A percentile compares a stretch with the other conserved stretches of the same genome.
These are phyloP conservation scores for Moniliophthora roreri DNA, from an alignment of 1,284 basidiomycete species.

Conservation along the genomic window DNA sequence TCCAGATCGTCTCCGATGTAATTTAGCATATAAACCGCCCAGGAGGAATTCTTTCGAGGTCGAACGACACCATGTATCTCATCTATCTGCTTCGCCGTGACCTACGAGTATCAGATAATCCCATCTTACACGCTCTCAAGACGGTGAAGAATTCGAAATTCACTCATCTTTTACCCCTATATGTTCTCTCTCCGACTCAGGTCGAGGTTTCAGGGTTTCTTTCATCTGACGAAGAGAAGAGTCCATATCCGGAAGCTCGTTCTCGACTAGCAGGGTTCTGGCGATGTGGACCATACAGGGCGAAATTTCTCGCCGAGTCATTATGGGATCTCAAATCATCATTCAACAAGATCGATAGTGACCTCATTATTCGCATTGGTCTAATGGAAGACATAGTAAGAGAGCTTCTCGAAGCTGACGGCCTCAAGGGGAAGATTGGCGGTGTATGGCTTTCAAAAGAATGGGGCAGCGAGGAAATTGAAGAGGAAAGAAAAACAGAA, in stretches of 20 bases:
- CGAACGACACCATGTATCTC: slow-evolving; percentile 3
- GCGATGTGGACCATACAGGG: slow-evolving; percentile 40
- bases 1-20: neutral
- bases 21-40: no score
- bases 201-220: slow-evolving; percentile 47
- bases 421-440: slow-evolving; percentile 33
- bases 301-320: slow-evolving; percentile 43
- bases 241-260: slow-evolving; percentile 25
- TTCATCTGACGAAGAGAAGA: slow-evolving; percentile 28
- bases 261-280: slow-evolving; percentile 43
- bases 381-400: slow-evolving; percentile 38
- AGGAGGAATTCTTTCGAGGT: neutral
- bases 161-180: slow-evolving; percentile 50
- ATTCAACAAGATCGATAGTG: slow-evolving; percentile 36
- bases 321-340: slow-evolving; percentile 43
- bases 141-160: slow-evolving; percentile 19
- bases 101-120: slow-evolving; percentile 44
- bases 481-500: slow-evolving; percentile 15
- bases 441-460: slow-evolving; percentile 43
- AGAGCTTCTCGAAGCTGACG: slow-evolving; percentile 32
- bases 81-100: slow-evolving; percentile 33
- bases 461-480: slow-evolving; percentile 16
- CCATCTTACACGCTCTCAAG: slow-evolving; percentile 38
- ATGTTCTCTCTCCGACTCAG: slow-evolving; percentile 49
- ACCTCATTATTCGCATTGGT: slow-evolving; percentile 48